phyloP scores from a whole-genome alignment of 208 protist genomes.

The Trypanosoma lewisi region DNA sequence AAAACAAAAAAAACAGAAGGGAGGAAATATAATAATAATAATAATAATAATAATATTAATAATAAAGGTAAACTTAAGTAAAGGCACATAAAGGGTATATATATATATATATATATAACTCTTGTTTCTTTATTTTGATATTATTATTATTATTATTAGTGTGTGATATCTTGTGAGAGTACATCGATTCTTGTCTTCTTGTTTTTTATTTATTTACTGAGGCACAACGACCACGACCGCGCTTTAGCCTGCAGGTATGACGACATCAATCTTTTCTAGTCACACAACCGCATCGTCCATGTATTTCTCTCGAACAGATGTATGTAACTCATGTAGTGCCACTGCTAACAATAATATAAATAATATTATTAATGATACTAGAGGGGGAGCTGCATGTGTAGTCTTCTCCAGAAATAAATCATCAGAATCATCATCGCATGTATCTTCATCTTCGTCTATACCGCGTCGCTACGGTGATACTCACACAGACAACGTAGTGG shows the following conservation, averaged over 20 bases:
- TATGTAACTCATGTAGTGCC: background rate
- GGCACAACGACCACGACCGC: background rate
- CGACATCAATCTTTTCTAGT: background rate
- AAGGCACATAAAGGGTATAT: background rate
- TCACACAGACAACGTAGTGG: too few relatives aligned
- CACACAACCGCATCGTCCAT: background rate
- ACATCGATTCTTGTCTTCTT: background rate
- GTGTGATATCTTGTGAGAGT: slow-evolving; percentile 13
- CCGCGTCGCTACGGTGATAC: too few relatives aligned
- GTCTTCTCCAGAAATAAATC: too few relatives aligned
- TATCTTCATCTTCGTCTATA: too few relatives aligned
- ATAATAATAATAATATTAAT: slow-evolving; percentile 12
- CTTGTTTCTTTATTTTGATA: slow-evolving; percentile 1
- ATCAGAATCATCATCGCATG: too few relatives aligned
- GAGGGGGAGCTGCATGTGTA: too few relatives aligned
- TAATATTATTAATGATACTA: slow-evolving; percentile 11
- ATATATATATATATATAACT: slow-evolving; percentile 6
- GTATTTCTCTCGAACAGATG: background rate
- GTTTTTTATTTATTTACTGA: too few relatives aligned
- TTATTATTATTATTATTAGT: slow-evolving; percentile 10
- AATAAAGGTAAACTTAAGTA: slow-evolving; percentile 6
- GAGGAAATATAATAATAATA: background rate
- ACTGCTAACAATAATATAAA: slow-evolving; percentile 12
- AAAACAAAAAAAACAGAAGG: slow-evolving; percentile 11
- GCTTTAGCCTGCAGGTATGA: background rate